phyloP scores from a whole-genome alignment of 768 basidiomycete genomes.

The Lanmaoa pseudosensibilis region DNA sequence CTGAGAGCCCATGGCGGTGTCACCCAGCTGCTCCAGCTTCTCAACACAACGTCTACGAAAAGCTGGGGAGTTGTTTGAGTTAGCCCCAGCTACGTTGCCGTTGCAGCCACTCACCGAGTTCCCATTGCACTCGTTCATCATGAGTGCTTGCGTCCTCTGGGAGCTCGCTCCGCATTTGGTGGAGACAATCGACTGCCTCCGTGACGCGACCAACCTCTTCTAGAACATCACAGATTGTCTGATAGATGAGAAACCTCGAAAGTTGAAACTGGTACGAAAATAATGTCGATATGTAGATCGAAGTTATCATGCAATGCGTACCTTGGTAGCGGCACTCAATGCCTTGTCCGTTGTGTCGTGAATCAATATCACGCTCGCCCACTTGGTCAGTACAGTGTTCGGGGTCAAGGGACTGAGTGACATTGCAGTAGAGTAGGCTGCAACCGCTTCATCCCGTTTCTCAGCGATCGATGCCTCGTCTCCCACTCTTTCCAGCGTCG shows the following conservation, averaged over 20 bases:
- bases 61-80: neutral
- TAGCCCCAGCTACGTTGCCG: neutral
- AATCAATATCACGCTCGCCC: neutral
- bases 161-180: neutral
- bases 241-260: neutral
- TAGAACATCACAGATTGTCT: constrained; percentile 1
- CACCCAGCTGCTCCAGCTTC: neutral
- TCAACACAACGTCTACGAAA: neutral
- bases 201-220: neutral
- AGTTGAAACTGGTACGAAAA: neutral
- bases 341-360: neutral
- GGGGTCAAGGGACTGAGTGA: neutral
- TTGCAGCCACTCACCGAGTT: neutral
- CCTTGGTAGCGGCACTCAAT: neutral
- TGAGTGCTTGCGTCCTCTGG: neutral
- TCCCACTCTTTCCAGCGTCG: neutral
- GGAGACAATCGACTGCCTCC: neutral
- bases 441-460: neutral
- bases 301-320: neutral
- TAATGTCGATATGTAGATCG: accelerated
- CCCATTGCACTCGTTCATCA: neutral
- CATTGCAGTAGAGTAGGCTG: neutral
- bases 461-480: neutral
- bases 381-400: neutral
- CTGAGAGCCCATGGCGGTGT: neutral